Evolutionary conservation across 768 basidiomycete species (phyloP), one percentile per base, ranked within the genome.

Genomic region (Mycena chlorophos): DNA sequence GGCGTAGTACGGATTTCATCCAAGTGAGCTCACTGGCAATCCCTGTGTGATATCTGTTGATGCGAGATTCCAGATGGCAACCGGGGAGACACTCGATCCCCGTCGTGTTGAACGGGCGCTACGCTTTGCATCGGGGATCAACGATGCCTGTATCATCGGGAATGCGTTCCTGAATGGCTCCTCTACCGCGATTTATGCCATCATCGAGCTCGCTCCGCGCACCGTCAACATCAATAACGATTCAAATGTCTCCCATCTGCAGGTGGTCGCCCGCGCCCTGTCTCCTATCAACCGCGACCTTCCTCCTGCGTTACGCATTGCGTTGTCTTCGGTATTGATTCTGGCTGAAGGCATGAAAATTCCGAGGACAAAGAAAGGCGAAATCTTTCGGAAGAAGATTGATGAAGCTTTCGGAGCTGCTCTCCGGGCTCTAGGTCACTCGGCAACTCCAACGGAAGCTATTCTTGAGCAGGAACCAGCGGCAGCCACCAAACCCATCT

Each of bases 131-230:
- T 26, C 43, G 10, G 28, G 58, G 22, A 53, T 62, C 22, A 16
- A 20, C 10, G 39, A 57, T 19, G 52, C 61, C 10, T 58, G 57
- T 47, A 14, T 62, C 22, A 59, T 62, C 19, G 61, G 61, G 2
- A 51, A 62, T 51, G 51, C 27, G 5, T 62, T 62, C 22, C 47
- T 62, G 2, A 5, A 13, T 4, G 54, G 54, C 1, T 29, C 61
- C 19, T 49, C 61, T 12, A 51, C 49, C 16, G n/a, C 53, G 34
- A 51, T 62, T 12, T 62, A 54, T n/a, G 61, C 61, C 1, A 58
- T 62, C n/a, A 42, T 58, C 5, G 57, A 62, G 51, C 57, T 62
- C 30, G 30, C 31, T n/a, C n/a, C n/a, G n/a, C n/a, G n/a, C n/a
- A n/a, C n/a, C n/a, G n/a, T n/a, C n/a, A n/a, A n/a, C n/a, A n/a